Evolutionary conservation across 306 rosid species (phyloP).

Genomic region (Hippophae gyantsensis): DNA sequence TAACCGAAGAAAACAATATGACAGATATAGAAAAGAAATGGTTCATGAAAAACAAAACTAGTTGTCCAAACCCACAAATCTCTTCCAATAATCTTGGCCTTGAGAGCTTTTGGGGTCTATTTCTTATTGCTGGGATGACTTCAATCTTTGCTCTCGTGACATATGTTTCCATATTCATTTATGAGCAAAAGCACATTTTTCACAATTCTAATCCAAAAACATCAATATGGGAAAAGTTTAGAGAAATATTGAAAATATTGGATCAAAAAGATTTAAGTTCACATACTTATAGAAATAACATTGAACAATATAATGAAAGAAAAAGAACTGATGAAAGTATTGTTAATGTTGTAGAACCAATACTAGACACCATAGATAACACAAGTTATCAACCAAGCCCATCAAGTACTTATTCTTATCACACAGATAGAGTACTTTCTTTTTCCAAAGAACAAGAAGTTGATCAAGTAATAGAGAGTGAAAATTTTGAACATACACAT

Average conservation of each 20-base stretch:
- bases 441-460: too few relatives aligned
- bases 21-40: conserved; percentile 36
- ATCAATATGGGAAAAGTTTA: conserved; percentile 31
- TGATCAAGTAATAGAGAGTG: too few relatives aligned
- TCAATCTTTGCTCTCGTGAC: conserved; percentile 27
- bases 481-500: too few relatives aligned
- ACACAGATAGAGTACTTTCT: too few relatives aligned
- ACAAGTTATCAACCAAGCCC: too few relatives aligned
- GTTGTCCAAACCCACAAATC: conserved; percentile 6
- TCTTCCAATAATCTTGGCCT: conserved; percentile 39
- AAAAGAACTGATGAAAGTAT: too few relatives aligned
- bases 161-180: conserved; percentile 20
- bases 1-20: conserved; percentile 43
- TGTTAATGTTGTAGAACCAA: too few relatives aligned
- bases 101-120: conserved; percentile 55
- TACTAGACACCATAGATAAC: too few relatives aligned
- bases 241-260: conserved; percentile 14
- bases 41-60: conserved; percentile 18
- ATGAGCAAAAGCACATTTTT: conserved; percentile 23
- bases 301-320: neutral
- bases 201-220: neutral
- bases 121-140: conserved; percentile 35
- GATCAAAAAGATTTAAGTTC: conserved; percentile 21
- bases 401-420: too few relatives aligned
- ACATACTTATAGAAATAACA: conserved; percentile 8